Evolutionary conservation across 2,329 filamentous ascomycete genomes (phyloP).

Genomic region (Magnaporthiopsis incrustans): DNA sequence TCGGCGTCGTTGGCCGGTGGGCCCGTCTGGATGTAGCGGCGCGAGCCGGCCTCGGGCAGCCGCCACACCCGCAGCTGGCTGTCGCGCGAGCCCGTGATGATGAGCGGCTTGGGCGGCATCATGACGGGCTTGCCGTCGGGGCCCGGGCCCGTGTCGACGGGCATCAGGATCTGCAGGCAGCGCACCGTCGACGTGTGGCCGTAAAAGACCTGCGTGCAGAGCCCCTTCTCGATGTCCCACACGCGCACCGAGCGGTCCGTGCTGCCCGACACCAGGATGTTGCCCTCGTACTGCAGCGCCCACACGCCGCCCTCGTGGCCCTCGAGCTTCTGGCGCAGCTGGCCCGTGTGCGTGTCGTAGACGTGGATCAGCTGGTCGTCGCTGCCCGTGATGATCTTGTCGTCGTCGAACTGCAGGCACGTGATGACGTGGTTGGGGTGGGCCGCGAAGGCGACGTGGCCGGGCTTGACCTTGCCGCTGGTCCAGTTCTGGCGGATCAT

Average conservation of each 20-base stretch:
- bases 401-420: conserved; percentile 92
- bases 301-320: conserved; percentile 97
- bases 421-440: conserved; percentile 96
- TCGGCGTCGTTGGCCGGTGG: conserved; percentile 67
- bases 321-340: conserved; percentile 71
- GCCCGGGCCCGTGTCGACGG: conserved; percentile 65
- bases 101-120: conserved; percentile 89
- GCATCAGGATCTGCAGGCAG: conserved; percentile 89
- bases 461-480: conserved; percentile 71
- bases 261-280: conserved; percentile 89
- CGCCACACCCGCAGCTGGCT: conserved; percentile 93
- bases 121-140: conserved; percentile 68
- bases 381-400: conserved; percentile 96
- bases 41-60: conserved; percentile 71
- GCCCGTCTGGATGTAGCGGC: conserved; percentile 69
- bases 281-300: conserved; percentile 94
- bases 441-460: conserved; percentile 91
- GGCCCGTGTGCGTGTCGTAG: conserved; percentile 93
- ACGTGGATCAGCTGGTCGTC: conserved; percentile 98
- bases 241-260: conserved; percentile 98
- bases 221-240: conserved; percentile 92
- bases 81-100: conserved; percentile 94
- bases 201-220: conserved; percentile 92
- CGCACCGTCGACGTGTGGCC: conserved; percentile 96
- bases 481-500: conserved; percentile 93